Conservation (phyloP, 2,329 filamentous ascomycete species). For the Colletotrichum plurivorum region DNA sequence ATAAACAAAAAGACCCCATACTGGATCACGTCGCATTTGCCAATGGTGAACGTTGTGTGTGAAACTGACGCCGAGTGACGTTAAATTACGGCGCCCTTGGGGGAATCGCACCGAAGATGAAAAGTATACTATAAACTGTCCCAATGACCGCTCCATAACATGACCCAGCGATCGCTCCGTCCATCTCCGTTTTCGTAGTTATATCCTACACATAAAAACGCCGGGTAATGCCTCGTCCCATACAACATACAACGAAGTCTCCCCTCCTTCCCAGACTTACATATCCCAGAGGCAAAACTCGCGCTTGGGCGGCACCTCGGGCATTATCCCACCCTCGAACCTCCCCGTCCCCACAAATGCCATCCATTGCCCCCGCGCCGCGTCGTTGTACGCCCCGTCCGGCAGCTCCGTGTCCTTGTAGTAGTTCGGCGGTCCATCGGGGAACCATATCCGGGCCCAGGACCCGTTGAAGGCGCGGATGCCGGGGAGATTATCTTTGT, state of each 20-base stretch:
- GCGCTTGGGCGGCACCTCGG: conserved; percentile 81
- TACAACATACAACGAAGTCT: background rate
- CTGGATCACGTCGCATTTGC: no score
- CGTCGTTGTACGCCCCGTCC: conserved; percentile 69
- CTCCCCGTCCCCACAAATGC: conserved; percentile 74
- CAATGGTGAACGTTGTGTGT: background rate
- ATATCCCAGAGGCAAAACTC: conserved; percentile 84
- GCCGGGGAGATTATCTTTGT: conserved; percentile 65
- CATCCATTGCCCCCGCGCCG: conserved; percentile 74
- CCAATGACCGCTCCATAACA: no score
- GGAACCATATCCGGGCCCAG: conserved; percentile 80
- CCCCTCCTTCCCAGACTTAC: conserved; percentile 49
- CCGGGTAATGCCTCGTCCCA: conserved; percentile 34
- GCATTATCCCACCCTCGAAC: conserved; percentile 81
- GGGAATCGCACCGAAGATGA: no score
- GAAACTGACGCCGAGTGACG: no score
- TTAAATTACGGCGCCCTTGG: no score
- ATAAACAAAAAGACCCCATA: conserved; percentile 31
- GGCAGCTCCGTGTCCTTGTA: conserved; percentile 75
- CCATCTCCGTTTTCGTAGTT: background rate
- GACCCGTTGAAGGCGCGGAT: conserved; percentile 66
- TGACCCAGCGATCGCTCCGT: background rate
- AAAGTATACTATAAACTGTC: no score
- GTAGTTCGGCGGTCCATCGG: conserved; percentile 76
- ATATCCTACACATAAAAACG: conserved; percentile 20